Evolutionary conservation across 1,284 basidiomycete genomes (phyloP), one percentile per base, ranked within the genome.

Genomic region (Malassezia furfur): DNA sequence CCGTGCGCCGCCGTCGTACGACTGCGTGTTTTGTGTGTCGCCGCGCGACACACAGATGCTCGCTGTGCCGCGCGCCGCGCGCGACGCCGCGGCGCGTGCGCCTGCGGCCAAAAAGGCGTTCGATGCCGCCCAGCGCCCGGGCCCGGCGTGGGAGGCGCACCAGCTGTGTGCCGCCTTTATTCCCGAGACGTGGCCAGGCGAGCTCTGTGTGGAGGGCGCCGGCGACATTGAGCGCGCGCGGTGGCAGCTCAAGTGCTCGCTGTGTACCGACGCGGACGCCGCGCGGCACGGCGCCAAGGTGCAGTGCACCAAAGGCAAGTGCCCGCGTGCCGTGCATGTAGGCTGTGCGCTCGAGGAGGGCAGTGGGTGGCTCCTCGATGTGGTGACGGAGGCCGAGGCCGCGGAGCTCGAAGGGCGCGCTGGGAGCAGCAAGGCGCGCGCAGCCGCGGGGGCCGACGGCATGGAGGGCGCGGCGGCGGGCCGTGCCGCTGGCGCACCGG

Each of bases 271-370:
- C 84, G 69, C 79, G 78, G 25, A 80, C 80, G 34, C 76, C 81
- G 15, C 86, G 85, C 79, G 78, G 8, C 85, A 89, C 59, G 93
- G 93, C 5, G 88, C 88, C 4, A 91, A 91, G 54, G 84, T 94
- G 30, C 91, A 96, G 69, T 96, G 91, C 73, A 88, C 88, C 10
- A 88, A 88, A 74, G 88, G 88, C 56, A 91, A 88, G 77, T 94
- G 93, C 70, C 81, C 87, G 1, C 88, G 87, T 66, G 88, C 93
- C 0, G 94, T 88, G 76, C 93, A 98, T 72, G 85, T 94, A 28
- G 86, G 85, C 2, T 98, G 93, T 74, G 93, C 93, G 0, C 54
- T 70, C 32, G 52, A 66, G 21, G 65, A 70, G 47, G 53, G 51
- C 5, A 59, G 64, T 17, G 71, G 71, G n/a, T 70, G 68, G 70